Evolutionary conservation across 1,284 basidiomycete genomes (phyloP).

Genomic region (Rhodotorula sp.): DNA sequence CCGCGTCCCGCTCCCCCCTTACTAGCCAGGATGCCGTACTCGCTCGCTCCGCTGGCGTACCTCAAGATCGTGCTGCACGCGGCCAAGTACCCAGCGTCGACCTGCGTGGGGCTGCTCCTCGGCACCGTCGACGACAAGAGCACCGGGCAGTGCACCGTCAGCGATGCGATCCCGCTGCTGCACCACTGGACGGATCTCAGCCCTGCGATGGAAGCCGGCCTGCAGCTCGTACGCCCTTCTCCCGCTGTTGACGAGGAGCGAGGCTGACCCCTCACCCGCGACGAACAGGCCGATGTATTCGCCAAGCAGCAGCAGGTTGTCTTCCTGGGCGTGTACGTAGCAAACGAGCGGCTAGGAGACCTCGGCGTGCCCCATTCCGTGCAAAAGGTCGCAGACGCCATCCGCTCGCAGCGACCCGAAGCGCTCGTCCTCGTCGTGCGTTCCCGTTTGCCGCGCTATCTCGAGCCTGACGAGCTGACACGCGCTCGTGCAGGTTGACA

Average conservation of each 20-base stretch:
- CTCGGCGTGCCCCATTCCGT: constrained; percentile 61
- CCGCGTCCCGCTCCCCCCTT: too few relatives aligned
- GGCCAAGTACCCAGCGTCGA: constrained; percentile 56
- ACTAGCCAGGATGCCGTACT: not conserved
- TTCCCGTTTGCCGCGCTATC: constrained; percentile 19
- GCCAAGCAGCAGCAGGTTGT: constrained; percentile 58
- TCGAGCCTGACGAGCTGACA: not conserved
- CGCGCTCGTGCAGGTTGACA: constrained; percentile 58
- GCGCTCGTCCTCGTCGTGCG: constrained; percentile 67
- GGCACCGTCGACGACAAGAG: constrained; percentile 30
- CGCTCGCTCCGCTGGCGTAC: not conserved
- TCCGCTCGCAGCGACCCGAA: constrained; percentile 54
- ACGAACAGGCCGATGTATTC: constrained; percentile 46
- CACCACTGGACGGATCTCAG: constrained; percentile 76
- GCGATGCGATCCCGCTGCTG: constrained; percentile 68
- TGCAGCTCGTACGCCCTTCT: constrained; percentile 62
- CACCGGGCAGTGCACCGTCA: constrained; percentile 30
- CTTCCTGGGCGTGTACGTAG: constrained; percentile 72
- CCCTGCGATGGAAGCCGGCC: constrained; percentile 75
- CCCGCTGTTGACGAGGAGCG: not conserved
- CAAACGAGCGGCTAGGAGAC: constrained; percentile 63
- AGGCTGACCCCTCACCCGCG: not conserved
- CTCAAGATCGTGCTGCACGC: constrained; percentile 60
- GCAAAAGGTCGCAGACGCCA: constrained; percentile 57
- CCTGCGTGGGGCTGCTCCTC: constrained; percentile 53